These are phyloP conservation scores for Eucalyptus camaldulensis DNA, from an alignment of 345 rosid species.

Conservation along the genomic window DNA sequence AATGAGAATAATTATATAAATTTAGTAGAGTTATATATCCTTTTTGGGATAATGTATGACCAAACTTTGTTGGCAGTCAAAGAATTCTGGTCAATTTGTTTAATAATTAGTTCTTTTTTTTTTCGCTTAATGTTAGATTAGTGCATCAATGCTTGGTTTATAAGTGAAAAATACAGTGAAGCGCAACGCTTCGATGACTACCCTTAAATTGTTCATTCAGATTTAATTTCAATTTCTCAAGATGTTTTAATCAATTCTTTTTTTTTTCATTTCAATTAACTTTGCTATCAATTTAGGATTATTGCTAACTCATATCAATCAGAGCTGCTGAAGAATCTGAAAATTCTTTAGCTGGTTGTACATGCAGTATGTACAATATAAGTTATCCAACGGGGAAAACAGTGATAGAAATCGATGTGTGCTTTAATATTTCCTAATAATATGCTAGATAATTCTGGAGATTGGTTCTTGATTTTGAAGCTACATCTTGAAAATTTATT, in stretches of 20 bases:
- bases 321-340: not conserved
- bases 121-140: not conserved
- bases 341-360: not conserved
- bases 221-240: not conserved
- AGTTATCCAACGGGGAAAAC: not conserved
- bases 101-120: not conserved
- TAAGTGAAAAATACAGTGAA: not conserved
- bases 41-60: not conserved
- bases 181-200: not conserved
- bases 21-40: not conserved
- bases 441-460: too few species aligned
- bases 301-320: too few species aligned
- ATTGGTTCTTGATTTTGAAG: too few species aligned
- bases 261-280: too few species aligned
- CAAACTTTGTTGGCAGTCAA: not conserved
- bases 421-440: too few species aligned
- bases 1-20: not conserved
- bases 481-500: too few species aligned
- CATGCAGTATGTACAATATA: not conserved
- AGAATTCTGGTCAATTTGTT: not conserved
- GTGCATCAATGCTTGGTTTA: not conserved
- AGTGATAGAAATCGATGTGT: too few species aligned
- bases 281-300: too few species aligned
- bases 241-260: not conserved
- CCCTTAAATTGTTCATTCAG: not conserved